Conservation (phyloP, 768 basidiomycete genomes). For the Amanita rimosa region DNA sequence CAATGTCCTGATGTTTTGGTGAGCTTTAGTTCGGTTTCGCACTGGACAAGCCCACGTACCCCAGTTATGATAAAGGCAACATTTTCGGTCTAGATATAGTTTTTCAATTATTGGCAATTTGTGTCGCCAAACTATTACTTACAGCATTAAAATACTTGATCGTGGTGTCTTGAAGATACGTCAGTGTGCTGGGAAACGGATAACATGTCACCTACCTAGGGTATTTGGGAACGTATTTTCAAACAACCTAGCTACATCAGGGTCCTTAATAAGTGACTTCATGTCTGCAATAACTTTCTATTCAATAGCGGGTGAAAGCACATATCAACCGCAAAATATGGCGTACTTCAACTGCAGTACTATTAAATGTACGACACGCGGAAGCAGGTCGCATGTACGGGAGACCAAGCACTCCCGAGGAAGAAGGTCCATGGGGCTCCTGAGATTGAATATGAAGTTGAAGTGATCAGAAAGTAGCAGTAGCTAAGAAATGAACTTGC, state of each 20-base stretch:
- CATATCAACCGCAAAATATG: background rate
- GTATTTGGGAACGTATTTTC: constrained; percentile 82
- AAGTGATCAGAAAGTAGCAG: too few relatives aligned
- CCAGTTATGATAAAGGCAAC: constrained; percentile 77
- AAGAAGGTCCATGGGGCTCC: constrained; percentile 50
- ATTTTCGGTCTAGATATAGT: constrained; percentile 41
- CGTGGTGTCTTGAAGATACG: constrained; percentile 47
- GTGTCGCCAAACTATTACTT: constrained; percentile 4
- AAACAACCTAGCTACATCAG: constrained; percentile 67
- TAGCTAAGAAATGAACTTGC: constrained; percentile 16
- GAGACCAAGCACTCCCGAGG: constrained; percentile 46
- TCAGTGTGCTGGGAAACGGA: constrained; percentile 2
- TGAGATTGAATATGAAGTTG: constrained; percentile 13
- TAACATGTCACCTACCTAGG: constrained; percentile 33
- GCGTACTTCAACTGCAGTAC: constrained; percentile 58
- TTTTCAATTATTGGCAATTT: background rate
- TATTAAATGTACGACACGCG: constrained; percentile 67
- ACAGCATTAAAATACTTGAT: constrained; percentile 66
- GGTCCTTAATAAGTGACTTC: constrained; percentile 61
- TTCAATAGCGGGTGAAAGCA: background rate
- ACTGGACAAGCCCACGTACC: constrained; percentile 22
- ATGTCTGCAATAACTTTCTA: constrained; percentile 64
- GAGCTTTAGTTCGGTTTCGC: background rate
- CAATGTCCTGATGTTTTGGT: constrained; percentile 44
- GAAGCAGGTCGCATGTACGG: constrained; percentile 67